Conservation (phyloP, 139 green algal genomes). For the Volvox africanus region DNA sequence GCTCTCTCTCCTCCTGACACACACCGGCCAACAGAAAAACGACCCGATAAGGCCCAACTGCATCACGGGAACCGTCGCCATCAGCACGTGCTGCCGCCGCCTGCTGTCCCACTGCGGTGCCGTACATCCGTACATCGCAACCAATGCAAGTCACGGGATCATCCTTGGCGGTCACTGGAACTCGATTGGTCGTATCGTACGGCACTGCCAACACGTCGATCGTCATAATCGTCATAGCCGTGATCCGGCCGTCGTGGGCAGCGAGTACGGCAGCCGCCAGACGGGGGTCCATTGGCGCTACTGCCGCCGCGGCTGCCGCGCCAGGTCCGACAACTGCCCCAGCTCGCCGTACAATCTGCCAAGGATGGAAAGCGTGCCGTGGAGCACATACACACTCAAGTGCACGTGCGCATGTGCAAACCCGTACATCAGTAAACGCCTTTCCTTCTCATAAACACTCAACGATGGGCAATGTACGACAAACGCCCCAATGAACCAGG, state of each 20-base stretch:
- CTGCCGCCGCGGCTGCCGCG: not conserved
- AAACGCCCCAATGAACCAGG: too few species aligned
- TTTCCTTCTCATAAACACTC: too few species aligned
- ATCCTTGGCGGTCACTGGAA: slow-evolving; percentile 21
- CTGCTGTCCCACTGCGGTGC: not conserved
- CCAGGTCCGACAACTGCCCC: not conserved
- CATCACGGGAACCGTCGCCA: not conserved
- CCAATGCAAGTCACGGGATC: slow-evolving; percentile 78
- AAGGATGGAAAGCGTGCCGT: too few species aligned
- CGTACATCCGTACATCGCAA: slow-evolving; percentile 56
- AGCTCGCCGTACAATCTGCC: not conserved
- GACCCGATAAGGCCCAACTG: not conserved
- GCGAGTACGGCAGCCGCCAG: slow-evolving; percentile 20
- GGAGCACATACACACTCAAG: too few species aligned
- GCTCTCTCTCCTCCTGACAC: not conserved
- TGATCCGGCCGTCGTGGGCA: slow-evolving; percentile 64
- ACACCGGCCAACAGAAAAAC: slow-evolving; percentile 28
- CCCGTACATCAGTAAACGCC: too few species aligned
- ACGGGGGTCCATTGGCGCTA: not conserved
- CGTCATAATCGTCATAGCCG: slow-evolving; percentile 64
- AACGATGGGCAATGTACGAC: too few species aligned
- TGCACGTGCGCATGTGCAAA: too few species aligned
- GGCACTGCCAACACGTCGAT: slow-evolving; percentile 74
- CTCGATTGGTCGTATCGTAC: slow-evolving; percentile 56
- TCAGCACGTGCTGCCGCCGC: not conserved